Conservation (phyloP, 805 yeast species). For the Yamadazyma ubonensis region DNA sequence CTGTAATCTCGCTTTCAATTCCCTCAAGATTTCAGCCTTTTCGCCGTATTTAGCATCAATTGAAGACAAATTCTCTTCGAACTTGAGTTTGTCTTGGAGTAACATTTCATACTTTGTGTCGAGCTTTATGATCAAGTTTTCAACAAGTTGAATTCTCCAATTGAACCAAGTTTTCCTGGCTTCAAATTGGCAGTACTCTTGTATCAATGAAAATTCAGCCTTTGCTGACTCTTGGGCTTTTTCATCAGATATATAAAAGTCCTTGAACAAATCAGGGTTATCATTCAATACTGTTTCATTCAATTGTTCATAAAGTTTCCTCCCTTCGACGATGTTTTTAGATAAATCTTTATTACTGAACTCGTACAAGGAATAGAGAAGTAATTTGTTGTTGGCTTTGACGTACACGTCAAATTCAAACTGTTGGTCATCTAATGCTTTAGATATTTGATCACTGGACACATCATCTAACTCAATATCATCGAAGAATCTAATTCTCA, state of each 20-base stretch:
- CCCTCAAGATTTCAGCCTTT: slow-evolving; percentile 10
- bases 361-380: slow-evolving; percentile 48
- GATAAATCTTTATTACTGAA: slow-evolving; percentile 54
- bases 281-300: slow-evolving; percentile 45
- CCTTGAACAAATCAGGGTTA: slow-evolving; percentile 50
- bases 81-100: slow-evolving; percentile 11
- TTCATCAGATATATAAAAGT: slow-evolving; percentile 42
- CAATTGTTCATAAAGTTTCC: slow-evolving; percentile 44
- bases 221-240: slow-evolving; percentile 42
- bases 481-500: slow-evolving; percentile 45
- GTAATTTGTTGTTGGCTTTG: slow-evolving; percentile 39
- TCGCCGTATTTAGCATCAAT: slow-evolving; percentile 10
- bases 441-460: slow-evolving; percentile 23
- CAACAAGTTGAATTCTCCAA: slow-evolving; percentile 56
- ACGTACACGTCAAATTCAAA: slow-evolving; percentile 32
- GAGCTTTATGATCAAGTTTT: slow-evolving; percentile 41
- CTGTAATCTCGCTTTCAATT: slow-evolving; percentile 18
- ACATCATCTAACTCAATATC: slow-evolving; percentile 39
- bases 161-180: slow-evolving; percentile 60
- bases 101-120: slow-evolving; percentile 12
- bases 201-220: slow-evolving; percentile 49
- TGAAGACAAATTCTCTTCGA: slow-evolving; percentile 7
- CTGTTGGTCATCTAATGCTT: slow-evolving; percentile 10
- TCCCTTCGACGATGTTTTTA: slow-evolving; percentile 51
- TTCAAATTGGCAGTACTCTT: slow-evolving; percentile 50